A percentile compares a stretch with the other conserved stretches of the same genome.
phyloP scores from a whole-genome alignment of 176 grass and related monocot genomes.

The Panicum miliaceum region DNA sequence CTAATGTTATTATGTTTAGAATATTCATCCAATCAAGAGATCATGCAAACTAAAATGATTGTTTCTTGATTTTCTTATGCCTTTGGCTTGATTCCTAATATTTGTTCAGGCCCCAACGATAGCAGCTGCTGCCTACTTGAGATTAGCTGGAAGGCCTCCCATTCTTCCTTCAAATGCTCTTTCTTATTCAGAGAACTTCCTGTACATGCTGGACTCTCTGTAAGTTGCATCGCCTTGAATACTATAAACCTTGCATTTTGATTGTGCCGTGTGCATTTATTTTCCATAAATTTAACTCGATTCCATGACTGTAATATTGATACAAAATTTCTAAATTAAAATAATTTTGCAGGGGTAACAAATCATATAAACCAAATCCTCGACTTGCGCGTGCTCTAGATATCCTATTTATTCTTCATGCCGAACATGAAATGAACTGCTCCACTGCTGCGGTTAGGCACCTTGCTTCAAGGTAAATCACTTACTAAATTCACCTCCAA shows the following conservation, averaged over 20 bases:
- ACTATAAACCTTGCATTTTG: neutral
- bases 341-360: conserved; percentile 71
- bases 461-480: conserved; percentile 93
- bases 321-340: conserved; percentile 26
- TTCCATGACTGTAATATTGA: neutral
- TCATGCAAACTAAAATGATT: conserved; percentile 3
- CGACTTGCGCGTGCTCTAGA: conserved; percentile 87
- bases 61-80: conserved; percentile 17
- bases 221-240: conserved; percentile 50
- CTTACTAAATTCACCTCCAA: neutral
- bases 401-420: conserved; percentile 95
- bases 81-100: neutral
- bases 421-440: conserved; percentile 99
- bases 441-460: conserved; percentile 95
- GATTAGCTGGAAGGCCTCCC: conserved; percentile 88
- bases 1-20: neutral
- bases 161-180: conserved; percentile 81
- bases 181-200: conserved; percentile 96
- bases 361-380: conserved; percentile 82
- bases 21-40: neutral
- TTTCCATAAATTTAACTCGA: neutral
- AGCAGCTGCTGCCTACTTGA: conserved; percentile 93
- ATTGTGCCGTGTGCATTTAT: conserved; percentile 4
- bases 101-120: conserved; percentile 75
- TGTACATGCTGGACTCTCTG: conserved; percentile 97